A percentile compares a stretch with the other conserved stretches of the same genome.
Evolutionary conservation across 148 eudicot genomes (phyloP).

Genomic region (Dianthus caryophyllus): DNA sequence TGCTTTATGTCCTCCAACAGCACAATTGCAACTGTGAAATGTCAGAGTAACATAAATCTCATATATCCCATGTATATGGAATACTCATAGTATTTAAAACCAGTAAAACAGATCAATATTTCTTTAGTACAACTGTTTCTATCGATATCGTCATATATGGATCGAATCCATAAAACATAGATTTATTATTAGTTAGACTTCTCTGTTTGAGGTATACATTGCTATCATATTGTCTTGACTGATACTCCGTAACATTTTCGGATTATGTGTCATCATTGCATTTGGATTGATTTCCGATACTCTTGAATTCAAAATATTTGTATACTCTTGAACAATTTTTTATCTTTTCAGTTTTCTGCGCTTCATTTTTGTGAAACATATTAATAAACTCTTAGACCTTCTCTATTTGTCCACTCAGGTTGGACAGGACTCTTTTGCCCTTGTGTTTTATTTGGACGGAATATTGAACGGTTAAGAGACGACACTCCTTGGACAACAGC

Average conservation of each 20-base stretch:
- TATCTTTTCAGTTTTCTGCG: neutral
- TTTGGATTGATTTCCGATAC: neutral
- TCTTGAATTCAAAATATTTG: neutral
- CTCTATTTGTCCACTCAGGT: conserved; percentile 35
- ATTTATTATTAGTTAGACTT: neutral
- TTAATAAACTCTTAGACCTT: conserved; percentile 6
- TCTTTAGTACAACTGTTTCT: too few relatives aligned
- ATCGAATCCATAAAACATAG: neutral
- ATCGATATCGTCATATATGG: neutral
- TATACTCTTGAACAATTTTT: too few relatives aligned
- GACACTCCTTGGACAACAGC: conserved; percentile 74
- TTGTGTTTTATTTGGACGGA: conserved; percentile 86
- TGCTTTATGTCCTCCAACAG: too few relatives aligned
- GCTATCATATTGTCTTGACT: neutral
- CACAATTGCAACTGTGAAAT: too few relatives aligned
- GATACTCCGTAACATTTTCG: too few relatives aligned
- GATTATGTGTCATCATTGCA: neutral
- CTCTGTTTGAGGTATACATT: neutral
- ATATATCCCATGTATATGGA: neutral
- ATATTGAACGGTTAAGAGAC: conserved; percentile 70
- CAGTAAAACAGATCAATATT: neutral
- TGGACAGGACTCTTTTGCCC: conserved; percentile 89
- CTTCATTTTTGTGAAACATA: neutral
- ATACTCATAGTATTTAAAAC: neutral
- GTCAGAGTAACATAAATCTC: too few relatives aligned